Conservation (phyloP, 2,329 filamentous ascomycete species). For the Penicillium sclerotigenum region DNA sequence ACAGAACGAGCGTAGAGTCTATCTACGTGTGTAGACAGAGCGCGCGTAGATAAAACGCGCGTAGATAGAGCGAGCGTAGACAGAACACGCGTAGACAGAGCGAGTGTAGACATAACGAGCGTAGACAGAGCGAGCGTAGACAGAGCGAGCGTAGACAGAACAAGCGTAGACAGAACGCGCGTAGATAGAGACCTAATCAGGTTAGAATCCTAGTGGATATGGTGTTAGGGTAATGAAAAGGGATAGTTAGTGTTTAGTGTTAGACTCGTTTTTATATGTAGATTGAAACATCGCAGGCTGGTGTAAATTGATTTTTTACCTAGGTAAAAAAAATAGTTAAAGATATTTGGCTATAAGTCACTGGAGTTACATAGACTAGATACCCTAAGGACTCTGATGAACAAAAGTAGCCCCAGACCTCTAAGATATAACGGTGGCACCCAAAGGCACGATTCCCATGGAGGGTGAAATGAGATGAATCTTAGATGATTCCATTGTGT, state of each 20-base stretch:
- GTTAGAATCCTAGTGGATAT: neutral
- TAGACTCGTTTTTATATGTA: neutral
- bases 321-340: neutral
- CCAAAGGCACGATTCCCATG: neutral
- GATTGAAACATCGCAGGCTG: neutral
- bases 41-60: too few relatives aligned
- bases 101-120: too few relatives aligned
- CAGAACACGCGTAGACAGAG: neutral
- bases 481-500: neutral
- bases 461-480: neutral
- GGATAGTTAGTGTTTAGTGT: neutral
- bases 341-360: neutral
- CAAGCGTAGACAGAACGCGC: too few relatives aligned
- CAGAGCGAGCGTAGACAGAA: too few relatives aligned
- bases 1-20: neutral
- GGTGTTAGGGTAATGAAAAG: neutral
- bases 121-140: too few relatives aligned
- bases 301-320: neutral
- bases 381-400: neutral
- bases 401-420: neutral
- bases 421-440: too few relatives aligned
- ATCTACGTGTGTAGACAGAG: too few relatives aligned
- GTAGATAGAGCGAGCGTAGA: too few relatives aligned
- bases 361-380: neutral
- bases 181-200: neutral